Conservation (phyloP, 495 filamentous ascomycete species). For the Endocarpon pusillum region DNA sequence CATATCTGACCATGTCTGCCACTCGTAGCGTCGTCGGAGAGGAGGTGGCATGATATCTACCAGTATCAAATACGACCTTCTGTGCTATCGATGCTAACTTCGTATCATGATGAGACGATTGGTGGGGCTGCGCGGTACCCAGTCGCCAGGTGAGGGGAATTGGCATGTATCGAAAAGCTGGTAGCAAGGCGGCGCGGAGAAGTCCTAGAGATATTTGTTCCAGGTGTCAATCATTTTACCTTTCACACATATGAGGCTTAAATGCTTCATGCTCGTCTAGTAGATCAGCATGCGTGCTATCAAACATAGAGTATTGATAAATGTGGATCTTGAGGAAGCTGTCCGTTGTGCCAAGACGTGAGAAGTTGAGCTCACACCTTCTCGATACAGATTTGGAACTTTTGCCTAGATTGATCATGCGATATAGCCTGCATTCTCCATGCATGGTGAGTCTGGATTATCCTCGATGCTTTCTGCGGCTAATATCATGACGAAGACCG, state of each 20-base stretch:
- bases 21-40: no score
- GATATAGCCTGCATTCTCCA: slow-evolving; percentile 48
- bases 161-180: no score
- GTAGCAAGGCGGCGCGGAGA: neutral
- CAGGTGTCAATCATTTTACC: neutral
- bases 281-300: slow-evolving; percentile 22
- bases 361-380: neutral
- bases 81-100: no score
- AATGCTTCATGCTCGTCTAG: neutral
- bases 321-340: slow-evolving; percentile 34
- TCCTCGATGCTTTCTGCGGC: neutral
- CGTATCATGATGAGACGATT: no score
- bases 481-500: slow-evolving; percentile 44
- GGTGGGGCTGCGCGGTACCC: no score
- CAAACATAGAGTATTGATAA: slow-evolving; percentile 32
- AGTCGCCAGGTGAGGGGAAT: no score
- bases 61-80: no score
- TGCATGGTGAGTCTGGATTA: slow-evolving; percentile 13
- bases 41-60: no score
- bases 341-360: slow-evolving; percentile 1
- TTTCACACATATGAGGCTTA: neutral
- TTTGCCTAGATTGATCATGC: slow-evolving; percentile 41
- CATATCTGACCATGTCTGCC: no score
- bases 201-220: neutral
- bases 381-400: slow-evolving; percentile 38